These are phyloP conservation scores for Cyberlindnera saturnus DNA, from an alignment of 805 yeast genomes.

Conservation along the genomic window DNA sequence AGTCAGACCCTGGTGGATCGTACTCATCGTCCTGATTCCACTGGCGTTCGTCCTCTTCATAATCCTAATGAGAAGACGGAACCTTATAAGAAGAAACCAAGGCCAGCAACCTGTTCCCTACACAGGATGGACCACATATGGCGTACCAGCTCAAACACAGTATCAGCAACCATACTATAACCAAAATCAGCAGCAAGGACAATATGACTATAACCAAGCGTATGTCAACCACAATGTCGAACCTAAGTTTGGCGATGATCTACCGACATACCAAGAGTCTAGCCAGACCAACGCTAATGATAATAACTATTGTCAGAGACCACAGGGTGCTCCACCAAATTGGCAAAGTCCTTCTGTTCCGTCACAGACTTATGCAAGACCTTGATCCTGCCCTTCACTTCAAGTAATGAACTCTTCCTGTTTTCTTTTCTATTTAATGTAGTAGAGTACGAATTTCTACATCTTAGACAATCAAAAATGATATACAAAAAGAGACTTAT, in stretches of 20 bases:
- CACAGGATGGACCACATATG: constrained; percentile 20
- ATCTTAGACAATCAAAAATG: no score
- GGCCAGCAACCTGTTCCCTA: constrained; percentile 16
- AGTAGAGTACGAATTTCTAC: no score
- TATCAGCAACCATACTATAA: constrained; percentile 7
- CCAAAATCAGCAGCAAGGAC: constrained; percentile 5
- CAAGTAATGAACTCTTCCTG: no score
- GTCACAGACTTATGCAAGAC: constrained; percentile 1
- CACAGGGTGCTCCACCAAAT: constrained; percentile 13
- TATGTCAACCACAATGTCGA: constrained; percentile 1
- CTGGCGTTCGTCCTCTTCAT: constrained; percentile 1
- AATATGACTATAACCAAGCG: constrained; percentile 5
- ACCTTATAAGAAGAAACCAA: constrained; percentile 12
- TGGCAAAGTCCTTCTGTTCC: constrained; percentile 5
- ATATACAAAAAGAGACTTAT: no score
- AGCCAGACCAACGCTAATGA: neutral
- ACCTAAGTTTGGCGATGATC: neutral
- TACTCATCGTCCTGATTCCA: constrained; percentile 14
- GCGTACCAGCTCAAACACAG: constrained; percentile 2
- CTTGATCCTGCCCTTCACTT: neutral
- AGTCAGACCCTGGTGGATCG: constrained; percentile 16
- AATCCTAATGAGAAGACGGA: constrained; percentile 10
- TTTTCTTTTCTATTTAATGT: no score
- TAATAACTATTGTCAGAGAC: constrained; percentile 6
- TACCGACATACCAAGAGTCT: constrained; percentile 5